phyloP scores from a whole-genome alignment of 441 rosid genomes.

The Mallotus repandus region DNA sequence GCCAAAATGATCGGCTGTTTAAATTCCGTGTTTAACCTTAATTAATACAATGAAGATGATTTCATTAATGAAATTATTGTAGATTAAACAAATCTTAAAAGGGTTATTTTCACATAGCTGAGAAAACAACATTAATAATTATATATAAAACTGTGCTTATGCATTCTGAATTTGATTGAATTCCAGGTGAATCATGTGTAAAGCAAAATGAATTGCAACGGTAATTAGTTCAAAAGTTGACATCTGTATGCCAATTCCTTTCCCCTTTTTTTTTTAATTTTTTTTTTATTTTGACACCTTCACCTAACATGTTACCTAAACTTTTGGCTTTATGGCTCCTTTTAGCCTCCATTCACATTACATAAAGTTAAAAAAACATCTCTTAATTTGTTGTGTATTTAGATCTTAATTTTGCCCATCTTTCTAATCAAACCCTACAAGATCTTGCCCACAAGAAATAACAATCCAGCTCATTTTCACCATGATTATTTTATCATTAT shows the following conservation, averaged over 20 bases:
- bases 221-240: conserved; percentile 25
- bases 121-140: background rate
- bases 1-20: too few species aligned
- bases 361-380: too few species aligned
- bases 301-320: conserved; percentile 40
- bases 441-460: conserved; percentile 34
- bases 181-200: conserved; percentile 4
- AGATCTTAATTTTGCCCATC: conserved; percentile 9
- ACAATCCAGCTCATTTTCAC: conserved; percentile 18
- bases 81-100: background rate
- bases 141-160: background rate
- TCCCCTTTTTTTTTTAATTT: too few species aligned
- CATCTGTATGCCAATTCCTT: conserved; percentile 29
- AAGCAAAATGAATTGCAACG: conserved; percentile 14
- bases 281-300: conserved; percentile 6
- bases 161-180: background rate
- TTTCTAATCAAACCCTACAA: conserved; percentile 1
- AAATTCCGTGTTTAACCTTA: too few species aligned
- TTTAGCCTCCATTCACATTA: conserved; percentile 16
- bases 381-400: too few species aligned
- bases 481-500: background rate
- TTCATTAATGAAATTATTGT: too few species aligned
- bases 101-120: background rate
- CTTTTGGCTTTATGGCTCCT: conserved; percentile 27
- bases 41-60: too few species aligned